A percentile compares a stretch with the other conserved stretches of the same genome.
Evolutionary conservation across 257 asterid species (phyloP).

Genomic region (Perilla frutescens): DNA sequence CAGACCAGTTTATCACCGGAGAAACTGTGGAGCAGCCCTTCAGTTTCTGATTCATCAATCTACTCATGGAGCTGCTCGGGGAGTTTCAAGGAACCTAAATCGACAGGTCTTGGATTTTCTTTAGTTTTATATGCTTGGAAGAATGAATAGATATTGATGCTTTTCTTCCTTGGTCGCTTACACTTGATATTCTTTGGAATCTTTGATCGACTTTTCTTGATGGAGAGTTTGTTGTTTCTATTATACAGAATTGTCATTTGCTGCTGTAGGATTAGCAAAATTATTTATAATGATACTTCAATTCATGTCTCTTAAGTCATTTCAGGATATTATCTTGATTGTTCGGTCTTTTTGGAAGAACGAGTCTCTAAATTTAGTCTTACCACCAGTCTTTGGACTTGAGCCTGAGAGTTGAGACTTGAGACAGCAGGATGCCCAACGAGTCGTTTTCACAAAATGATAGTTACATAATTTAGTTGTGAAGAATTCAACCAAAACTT

Average conservation of each 20-base stretch:
- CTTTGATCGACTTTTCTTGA: conserved; percentile 21
- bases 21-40: conserved; percentile 51
- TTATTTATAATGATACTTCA: neutral
- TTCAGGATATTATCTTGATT: conserved; percentile 6
- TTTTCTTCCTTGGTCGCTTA: conserved; percentile 35
- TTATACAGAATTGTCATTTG: neutral
- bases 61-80: conserved; percentile 56
- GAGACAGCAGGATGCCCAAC: no score
- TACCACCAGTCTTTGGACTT: neutral
- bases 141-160: conserved; percentile 55
- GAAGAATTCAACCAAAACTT: neutral
- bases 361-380: neutral
- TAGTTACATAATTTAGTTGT: neutral
- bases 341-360: neutral
- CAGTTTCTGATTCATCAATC: conserved; percentile 42
- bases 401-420: no score
- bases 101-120: conserved; percentile 61
- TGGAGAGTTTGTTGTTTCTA: conserved; percentile 28
- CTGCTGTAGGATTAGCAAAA: neutral
- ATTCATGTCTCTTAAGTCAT: conserved; percentile 18
- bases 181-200: conserved; percentile 37
- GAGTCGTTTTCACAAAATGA: no score
- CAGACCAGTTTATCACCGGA: conserved; percentile 60
- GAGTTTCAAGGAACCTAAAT: conserved; percentile 49
- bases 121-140: conserved; percentile 83